phyloP scores from a whole-genome alignment of 2,329 filamentous ascomycete genomes.

The Nemania sp. region DNA sequence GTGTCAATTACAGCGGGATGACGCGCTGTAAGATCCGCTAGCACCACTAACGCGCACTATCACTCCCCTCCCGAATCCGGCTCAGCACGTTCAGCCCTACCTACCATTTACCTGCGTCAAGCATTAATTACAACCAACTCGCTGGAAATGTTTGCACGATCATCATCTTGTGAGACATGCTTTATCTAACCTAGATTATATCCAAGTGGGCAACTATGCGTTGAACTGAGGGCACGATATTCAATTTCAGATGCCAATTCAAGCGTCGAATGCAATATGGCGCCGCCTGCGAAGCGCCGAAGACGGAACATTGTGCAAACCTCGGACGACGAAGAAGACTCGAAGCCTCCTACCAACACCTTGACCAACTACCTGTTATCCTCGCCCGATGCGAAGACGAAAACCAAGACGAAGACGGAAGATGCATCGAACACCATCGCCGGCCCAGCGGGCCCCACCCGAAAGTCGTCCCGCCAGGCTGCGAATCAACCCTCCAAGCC shows the following conservation, averaged over 20 bases:
- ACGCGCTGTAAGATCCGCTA: conserved; percentile 12
- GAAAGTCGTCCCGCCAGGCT: conserved; percentile 30
- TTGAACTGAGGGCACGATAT: not conserved
- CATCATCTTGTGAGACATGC: not conserved
- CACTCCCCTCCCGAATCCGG: not conserved
- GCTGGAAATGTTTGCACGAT: not conserved
- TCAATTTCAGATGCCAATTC: conserved; percentile 33
- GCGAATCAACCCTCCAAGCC: conserved; percentile 32
- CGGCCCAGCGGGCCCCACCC: conserved; percentile 35
- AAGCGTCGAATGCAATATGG: conserved; percentile 47
- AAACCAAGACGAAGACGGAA: conserved; percentile 43
- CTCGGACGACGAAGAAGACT: conserved; percentile 55
- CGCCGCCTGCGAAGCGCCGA: conserved; percentile 62
- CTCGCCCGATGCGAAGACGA: conserved; percentile 52
- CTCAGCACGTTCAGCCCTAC: not conserved
- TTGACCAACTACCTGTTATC: conserved; percentile 59
- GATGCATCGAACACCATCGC: conserved; percentile 32
- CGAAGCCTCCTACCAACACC: conserved; percentile 48
- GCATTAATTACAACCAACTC: not conserved
- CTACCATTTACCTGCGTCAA: conserved; percentile 7
- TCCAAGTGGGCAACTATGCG: not conserved
- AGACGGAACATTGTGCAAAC: conserved; percentile 59
- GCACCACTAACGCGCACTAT: conserved; percentile 1
- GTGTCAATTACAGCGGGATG: conserved; percentile 28
- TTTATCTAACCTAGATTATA: not conserved